Evolutionary conservation across 1,284 basidiomycete species (phyloP).

Genomic region (Rhodotorula sp.): DNA sequence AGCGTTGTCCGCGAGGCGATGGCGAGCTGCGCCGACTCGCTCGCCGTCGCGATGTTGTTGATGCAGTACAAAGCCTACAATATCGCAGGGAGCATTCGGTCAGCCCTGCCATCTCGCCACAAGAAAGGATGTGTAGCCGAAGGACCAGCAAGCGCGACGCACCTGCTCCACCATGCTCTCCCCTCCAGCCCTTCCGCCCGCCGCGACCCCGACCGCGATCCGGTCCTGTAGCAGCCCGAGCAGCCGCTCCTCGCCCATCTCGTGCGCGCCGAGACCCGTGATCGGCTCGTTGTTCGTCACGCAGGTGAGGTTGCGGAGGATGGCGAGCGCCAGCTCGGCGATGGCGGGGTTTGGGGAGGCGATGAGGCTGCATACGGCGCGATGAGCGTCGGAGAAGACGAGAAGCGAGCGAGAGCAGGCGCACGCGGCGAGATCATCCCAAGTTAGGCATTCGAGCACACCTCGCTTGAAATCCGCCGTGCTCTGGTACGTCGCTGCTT

Average conservation of each 20-base stretch:
- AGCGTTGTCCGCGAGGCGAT: conserved; percentile 37
- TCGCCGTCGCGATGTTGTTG: conserved; percentile 42
- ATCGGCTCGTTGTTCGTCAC: conserved; percentile 30
- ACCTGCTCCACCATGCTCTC: conserved; percentile 30
- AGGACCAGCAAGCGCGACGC: not conserved
- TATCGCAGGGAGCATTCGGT: too few species aligned
- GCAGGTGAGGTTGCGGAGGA: conserved; percentile 44
- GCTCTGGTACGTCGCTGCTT: conserved; percentile 33
- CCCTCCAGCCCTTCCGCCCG: not conserved
- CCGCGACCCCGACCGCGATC: conserved; percentile 1
- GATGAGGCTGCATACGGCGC: not conserved
- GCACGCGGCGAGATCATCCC: conserved; percentile 40
- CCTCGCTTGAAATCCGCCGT: conserved; percentile 38
- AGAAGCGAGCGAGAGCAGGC: not conserved
- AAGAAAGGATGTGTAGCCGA: too few species aligned
- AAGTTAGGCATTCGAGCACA: conserved; percentile 37
- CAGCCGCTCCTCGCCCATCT: conserved; percentile 41
- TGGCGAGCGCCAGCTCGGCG: conserved; percentile 39
- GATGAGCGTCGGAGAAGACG: not conserved
- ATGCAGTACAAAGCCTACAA: conserved; percentile 40
- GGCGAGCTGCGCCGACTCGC: conserved; percentile 32
- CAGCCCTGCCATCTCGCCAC: too few species aligned
- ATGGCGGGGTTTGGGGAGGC: not conserved
- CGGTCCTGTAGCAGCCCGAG: conserved; percentile 31
- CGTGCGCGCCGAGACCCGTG: conserved; percentile 33